These are phyloP conservation scores for Passalora sequoiae DNA, from an alignment of 2,329 filamentous ascomycete genomes.

Conservation along the genomic window DNA sequence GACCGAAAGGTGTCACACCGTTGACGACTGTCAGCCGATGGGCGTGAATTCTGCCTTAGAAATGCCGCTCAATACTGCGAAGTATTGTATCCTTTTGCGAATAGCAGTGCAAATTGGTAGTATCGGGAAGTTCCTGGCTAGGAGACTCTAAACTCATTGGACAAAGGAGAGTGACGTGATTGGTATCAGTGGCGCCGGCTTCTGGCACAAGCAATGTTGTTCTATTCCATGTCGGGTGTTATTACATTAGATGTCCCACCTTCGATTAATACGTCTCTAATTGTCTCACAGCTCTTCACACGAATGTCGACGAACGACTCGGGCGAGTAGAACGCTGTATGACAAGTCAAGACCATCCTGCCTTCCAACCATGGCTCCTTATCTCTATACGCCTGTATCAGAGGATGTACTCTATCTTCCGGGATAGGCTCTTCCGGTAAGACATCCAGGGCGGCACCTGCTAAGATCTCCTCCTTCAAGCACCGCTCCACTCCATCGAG, in stretches of 20 bases:
- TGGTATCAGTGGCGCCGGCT: too few species aligned
- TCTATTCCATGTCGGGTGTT: slow-evolving; percentile 26
- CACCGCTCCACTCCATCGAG: slow-evolving; percentile 29
- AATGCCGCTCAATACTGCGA: too few species aligned
- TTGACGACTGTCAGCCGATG: too few species aligned
- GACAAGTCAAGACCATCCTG: slow-evolving; percentile 33
- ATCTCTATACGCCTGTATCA: slow-evolving; percentile 29
- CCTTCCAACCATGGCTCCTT: slow-evolving; percentile 43
- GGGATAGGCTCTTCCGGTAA: slow-evolving; percentile 32
- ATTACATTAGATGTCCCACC: slow-evolving; percentile 25
- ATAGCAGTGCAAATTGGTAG: too few species aligned
- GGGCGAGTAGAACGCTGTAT: slow-evolving; percentile 28
- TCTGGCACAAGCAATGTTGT: not conserved
- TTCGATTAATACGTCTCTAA: slow-evolving; percentile 27
- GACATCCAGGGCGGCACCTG: slow-evolving; percentile 32
- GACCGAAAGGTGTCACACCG: too few species aligned
- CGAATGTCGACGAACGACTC: slow-evolving; percentile 29
- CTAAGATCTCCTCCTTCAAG: slow-evolving; percentile 26
- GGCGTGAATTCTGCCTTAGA: too few species aligned
- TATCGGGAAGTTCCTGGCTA: too few species aligned
- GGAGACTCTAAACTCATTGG: too few species aligned
- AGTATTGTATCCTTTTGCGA: too few species aligned
- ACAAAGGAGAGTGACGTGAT: too few species aligned
- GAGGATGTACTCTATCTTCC: slow-evolving; percentile 26
- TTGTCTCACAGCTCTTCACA: slow-evolving; percentile 27